Evolutionary conservation across 805 yeast genomes (phyloP).

Genomic region (Schwanniomyces occidentalis): DNA sequence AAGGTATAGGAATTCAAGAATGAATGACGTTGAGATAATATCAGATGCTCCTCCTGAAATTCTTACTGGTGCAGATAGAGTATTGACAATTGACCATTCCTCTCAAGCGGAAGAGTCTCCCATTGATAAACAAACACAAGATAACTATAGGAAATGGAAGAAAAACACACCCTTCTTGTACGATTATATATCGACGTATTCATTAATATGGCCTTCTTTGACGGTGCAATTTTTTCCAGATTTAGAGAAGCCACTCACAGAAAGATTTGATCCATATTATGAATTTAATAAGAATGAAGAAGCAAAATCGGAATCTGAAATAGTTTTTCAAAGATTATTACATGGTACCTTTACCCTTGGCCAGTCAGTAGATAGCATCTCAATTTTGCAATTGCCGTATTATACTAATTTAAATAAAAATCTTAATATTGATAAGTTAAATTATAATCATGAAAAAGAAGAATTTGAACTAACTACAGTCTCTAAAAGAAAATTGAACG

Average conservation of each 20-base stretch:
- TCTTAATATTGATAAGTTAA: slow-evolving; percentile 36
- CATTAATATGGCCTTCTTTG: slow-evolving; percentile 46
- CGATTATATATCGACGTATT: slow-evolving; percentile 39
- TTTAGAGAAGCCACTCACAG: slow-evolving; percentile 16
- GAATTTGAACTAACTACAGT: slow-evolving; percentile 39
- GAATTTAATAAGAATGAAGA: not conserved
- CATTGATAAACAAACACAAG: slow-evolving; percentile 33
- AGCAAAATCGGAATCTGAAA: slow-evolving; percentile 5
- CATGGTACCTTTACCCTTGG: slow-evolving; percentile 68
- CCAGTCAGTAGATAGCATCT: slow-evolving; percentile 49
- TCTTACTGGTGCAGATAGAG: not conserved
- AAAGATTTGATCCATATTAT: not conserved
- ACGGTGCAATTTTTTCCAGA: slow-evolving; percentile 46
- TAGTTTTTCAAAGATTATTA: slow-evolving; percentile 42
- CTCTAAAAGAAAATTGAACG: slow-evolving; percentile 27
- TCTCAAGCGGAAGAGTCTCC: slow-evolving; percentile 11
- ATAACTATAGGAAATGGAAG: slow-evolving; percentile 41
- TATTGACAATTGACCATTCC: no score
- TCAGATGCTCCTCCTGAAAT: no score
- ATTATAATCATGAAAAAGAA: slow-evolving; percentile 37
- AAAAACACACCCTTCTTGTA: slow-evolving; percentile 45
- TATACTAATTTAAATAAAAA: slow-evolving; percentile 32
- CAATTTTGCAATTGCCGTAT: slow-evolving; percentile 34
- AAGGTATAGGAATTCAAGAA: no score
- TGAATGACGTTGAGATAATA: no score